phyloP scores from a whole-genome alignment of 345 rosid genomes.

The Pistacia vera region DNA sequence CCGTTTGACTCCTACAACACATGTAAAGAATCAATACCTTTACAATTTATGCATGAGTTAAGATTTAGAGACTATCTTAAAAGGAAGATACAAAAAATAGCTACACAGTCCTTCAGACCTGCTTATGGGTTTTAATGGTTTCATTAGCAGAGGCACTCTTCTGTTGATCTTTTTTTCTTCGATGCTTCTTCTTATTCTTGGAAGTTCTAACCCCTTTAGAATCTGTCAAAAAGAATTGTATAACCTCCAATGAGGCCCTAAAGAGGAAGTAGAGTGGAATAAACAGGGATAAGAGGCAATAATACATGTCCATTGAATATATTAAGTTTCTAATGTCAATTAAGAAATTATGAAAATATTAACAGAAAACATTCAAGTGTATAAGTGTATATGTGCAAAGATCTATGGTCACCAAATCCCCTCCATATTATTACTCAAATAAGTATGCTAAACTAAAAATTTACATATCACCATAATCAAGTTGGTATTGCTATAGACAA shows the following conservation, averaged over 20 bases:
- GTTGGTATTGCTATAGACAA: neutral
- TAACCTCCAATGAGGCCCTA: conserved; percentile 39
- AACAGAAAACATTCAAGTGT: neutral
- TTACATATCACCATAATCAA: neutral
- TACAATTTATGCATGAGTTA: neutral
- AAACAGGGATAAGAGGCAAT: conserved; percentile 40
- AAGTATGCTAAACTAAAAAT: neutral
- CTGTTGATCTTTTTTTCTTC: conserved; percentile 60
- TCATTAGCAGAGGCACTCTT: conserved; percentile 44
- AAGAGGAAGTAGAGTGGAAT: conserved; percentile 37
- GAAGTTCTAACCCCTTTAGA: conserved; percentile 54
- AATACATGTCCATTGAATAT: conserved; percentile 27
- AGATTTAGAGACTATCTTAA: neutral
- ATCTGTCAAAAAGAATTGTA: conserved; percentile 57
- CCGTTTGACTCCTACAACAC: conserved; percentile 47
- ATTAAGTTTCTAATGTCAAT: neutral
- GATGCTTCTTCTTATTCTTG: conserved; percentile 69
- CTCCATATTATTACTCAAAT: conserved; percentile 7
- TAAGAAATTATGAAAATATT: neutral
- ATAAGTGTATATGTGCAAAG: neutral
- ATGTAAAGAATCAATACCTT: conserved; percentile 22
- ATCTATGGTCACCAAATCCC: conserved; percentile 5
- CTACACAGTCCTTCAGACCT: conserved; percentile 39
- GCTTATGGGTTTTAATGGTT: conserved; percentile 33
- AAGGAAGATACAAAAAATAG: conserved; percentile 13